Conservation (phyloP, 768 basidiomycete genomes). For the Lentinula sp. region DNA sequence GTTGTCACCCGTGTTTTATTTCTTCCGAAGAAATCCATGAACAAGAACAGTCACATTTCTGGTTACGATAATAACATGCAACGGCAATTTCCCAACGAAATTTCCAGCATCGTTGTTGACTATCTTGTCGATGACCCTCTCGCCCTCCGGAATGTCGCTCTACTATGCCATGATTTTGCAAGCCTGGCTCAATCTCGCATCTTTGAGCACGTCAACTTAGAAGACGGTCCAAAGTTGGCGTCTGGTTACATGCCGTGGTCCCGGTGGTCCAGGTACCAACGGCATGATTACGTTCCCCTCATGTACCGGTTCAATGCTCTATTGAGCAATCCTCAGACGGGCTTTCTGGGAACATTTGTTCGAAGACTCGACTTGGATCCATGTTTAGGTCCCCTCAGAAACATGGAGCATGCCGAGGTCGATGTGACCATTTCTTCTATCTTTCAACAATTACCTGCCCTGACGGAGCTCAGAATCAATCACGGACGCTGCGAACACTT, state of each 20-base stretch:
- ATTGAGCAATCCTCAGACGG: background rate
- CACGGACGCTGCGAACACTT: background rate
- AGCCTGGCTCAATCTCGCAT: background rate
- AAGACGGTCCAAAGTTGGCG: background rate
- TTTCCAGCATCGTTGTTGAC: background rate
- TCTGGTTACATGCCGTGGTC: background rate
- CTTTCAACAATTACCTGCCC: background rate
- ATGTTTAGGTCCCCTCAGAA: background rate
- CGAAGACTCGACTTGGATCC: background rate
- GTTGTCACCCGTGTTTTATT: background rate
- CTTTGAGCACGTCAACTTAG: background rate
- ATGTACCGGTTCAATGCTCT: background rate
- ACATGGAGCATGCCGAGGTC: background rate
- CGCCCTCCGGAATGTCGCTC: background rate
- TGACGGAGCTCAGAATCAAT: background rate
- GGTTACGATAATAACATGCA: background rate
- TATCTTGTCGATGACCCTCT: background rate
- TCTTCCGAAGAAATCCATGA: background rate
- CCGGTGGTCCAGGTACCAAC: background rate
- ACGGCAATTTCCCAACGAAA: background rate
- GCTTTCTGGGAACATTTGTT: background rate
- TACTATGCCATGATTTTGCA: background rate
- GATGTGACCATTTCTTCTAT: background rate
- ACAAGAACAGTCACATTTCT: background rate
- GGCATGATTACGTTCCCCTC: background rate